Conservation (phyloP, 441 rosid genomes). For the Raphanus hybrid region DNA sequence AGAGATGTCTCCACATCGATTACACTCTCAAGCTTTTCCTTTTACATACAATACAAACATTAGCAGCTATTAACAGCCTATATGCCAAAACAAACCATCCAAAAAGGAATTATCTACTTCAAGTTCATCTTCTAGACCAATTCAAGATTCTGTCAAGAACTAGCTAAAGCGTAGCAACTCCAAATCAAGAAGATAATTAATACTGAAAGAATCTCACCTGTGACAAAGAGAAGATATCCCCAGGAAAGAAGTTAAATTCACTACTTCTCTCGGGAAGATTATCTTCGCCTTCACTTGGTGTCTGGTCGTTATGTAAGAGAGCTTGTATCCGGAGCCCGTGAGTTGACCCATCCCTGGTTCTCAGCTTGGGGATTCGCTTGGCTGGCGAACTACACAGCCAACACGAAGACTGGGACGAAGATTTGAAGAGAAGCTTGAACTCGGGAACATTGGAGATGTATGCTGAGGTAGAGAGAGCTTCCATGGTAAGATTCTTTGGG, state of each 20-base stretch:
- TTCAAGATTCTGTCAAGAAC: constrained; percentile 3
- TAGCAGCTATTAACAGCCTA: constrained; percentile 44
- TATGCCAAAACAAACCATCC: constrained; percentile 43
- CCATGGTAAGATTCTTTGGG: constrained; percentile 49
- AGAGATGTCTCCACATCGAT: constrained; percentile 58
- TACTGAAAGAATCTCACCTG: constrained; percentile 47
- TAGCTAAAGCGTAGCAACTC: background rate
- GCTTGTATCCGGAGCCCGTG: constrained; percentile 52
- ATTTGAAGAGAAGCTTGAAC: constrained; percentile 37
- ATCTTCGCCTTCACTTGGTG: constrained; percentile 58
- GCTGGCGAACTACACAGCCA: constrained; percentile 37
- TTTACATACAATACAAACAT: constrained; percentile 54
- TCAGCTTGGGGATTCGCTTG: constrained; percentile 52
- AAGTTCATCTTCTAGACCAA: constrained; percentile 10
- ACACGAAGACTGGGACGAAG: constrained; percentile 43
- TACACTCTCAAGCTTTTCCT: constrained; percentile 58
- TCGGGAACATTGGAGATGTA: constrained; percentile 46
- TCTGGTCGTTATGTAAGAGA: constrained; percentile 41
- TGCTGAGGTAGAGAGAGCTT: constrained; percentile 54
- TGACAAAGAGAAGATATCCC: constrained; percentile 51
- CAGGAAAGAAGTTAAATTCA: constrained; percentile 55
- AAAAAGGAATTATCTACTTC: constrained; percentile 15
- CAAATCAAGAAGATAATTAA: background rate
- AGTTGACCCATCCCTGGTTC: constrained; percentile 45
- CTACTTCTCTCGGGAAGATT: constrained; percentile 40